These are phyloP conservation scores for Amanita jacksonii DNA, from an alignment of 768 basidiomycete genomes.

Conservation along the genomic window DNA sequence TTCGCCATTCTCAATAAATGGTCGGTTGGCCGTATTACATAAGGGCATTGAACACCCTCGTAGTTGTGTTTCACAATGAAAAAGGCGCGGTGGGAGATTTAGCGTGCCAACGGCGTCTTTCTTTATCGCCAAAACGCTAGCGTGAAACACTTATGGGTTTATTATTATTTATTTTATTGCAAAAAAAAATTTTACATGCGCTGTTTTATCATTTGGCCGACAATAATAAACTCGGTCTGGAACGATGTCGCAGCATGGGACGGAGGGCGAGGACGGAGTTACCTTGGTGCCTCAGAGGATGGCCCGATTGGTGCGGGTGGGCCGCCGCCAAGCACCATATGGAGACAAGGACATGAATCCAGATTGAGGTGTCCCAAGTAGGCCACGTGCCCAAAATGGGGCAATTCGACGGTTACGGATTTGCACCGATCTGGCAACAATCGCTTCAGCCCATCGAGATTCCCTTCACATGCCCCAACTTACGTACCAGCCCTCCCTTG, in stretches of 20 bases:
- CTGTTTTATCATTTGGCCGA: neutral
- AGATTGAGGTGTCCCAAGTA: conserved; percentile 8
- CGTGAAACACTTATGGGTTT: conserved; percentile 6
- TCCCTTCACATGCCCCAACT: conserved; percentile 3
- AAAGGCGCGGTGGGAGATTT: neutral
- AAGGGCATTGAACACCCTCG: neutral
- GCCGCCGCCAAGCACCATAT: conserved; percentile 5
- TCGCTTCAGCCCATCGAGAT: conserved; percentile 2
- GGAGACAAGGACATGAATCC: conserved; percentile 4
- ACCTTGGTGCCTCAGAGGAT: neutral
- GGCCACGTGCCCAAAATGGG: conserved; percentile 9
- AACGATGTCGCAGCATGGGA: too few relatives aligned
- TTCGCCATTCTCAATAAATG: conserved; percentile 2
- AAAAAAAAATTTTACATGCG: conserved; percentile 1
- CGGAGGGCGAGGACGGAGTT: too few relatives aligned
- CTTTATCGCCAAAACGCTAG: conserved; percentile 1
- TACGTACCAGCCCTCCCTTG: conserved; percentile 4
- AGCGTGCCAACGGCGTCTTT: conserved; percentile 2
- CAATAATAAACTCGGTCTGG: too few relatives aligned
- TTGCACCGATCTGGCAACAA: conserved; percentile 7
- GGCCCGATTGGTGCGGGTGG: conserved; percentile 7
- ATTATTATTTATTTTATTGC: conserved; percentile 2
- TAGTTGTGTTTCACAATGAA: conserved; percentile 4
- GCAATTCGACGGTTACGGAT: conserved; percentile 7
- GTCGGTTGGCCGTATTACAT: neutral